Conservation (phyloP, 2,329 filamentous ascomycete genomes). For the Lachnellula subtilissima region DNA sequence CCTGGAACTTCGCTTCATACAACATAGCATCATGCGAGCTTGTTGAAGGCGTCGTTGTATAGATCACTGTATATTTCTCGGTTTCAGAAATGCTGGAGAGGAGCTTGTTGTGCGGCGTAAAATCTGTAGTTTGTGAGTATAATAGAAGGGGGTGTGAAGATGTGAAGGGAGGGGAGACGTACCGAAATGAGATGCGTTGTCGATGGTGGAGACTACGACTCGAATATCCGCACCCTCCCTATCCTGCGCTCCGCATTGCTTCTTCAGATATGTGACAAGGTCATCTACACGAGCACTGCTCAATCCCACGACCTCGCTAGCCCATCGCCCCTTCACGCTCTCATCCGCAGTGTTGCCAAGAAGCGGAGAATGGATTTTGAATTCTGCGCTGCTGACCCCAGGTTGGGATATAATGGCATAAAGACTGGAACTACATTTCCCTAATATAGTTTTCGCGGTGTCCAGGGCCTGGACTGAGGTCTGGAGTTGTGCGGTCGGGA, state of each 20-base stretch:
- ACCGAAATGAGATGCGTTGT: neutral
- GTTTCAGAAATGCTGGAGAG: conserved; percentile 32
- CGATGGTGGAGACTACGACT: neutral
- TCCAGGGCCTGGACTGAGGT: conserved; percentile 18
- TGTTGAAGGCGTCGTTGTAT: conserved; percentile 56
- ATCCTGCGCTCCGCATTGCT: conserved; percentile 38
- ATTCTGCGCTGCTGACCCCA: conserved; percentile 66
- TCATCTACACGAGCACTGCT: conserved; percentile 37
- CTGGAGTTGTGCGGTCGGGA: conserved; percentile 19
- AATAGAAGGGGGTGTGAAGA: neutral
- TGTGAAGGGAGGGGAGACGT: neutral
- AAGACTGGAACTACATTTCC: conserved; percentile 64
- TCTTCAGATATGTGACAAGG: conserved; percentile 42
- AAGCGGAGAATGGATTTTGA: conserved; percentile 50
- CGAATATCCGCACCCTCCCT: neutral
- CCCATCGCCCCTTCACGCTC: conserved; percentile 22
- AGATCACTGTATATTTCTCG: conserved; percentile 65
- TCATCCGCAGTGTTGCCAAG: conserved; percentile 28
- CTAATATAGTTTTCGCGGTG: conserved; percentile 43
- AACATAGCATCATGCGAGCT: neutral
- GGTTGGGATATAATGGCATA: conserved; percentile 79
- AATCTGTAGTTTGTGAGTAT: conserved; percentile 22
- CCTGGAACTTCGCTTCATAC: conserved; percentile 63
- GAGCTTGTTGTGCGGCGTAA: conserved; percentile 18
- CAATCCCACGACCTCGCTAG: conserved; percentile 53